A percentile compares a stretch with the other conserved stretches of the same genome.
Evolutionary conservation across 2,329 filamentous ascomycete genomes (phyloP).

Genomic region (Xylogone sp.): DNA sequence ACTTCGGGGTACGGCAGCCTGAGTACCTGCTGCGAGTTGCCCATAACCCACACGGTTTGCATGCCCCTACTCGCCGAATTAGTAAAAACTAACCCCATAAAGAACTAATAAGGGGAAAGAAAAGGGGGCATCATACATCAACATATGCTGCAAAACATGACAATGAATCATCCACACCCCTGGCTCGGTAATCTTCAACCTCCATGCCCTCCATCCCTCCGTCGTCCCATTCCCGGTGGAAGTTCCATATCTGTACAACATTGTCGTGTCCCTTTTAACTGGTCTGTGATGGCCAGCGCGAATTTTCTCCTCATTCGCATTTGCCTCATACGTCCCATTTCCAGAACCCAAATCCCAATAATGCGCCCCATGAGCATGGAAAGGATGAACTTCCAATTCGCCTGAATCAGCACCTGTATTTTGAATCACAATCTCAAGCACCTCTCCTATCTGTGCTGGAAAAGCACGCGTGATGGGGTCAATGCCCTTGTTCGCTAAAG

Average conservation of each 20-base stretch:
- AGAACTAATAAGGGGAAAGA: neutral
- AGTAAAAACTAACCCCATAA: neutral
- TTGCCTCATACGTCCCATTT: slow-evolving; percentile 36
- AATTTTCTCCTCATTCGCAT: slow-evolving; percentile 32
- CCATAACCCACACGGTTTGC: slow-evolving; percentile 34
- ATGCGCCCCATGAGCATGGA: slow-evolving; percentile 38
- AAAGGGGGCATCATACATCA: slow-evolving; percentile 41
- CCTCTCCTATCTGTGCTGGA: slow-evolving; percentile 38
- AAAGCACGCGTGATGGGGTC: slow-evolving; percentile 35
- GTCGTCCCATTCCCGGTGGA: slow-evolving; percentile 29
- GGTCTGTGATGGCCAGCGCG: neutral
- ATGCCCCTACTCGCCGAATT: slow-evolving; percentile 27
- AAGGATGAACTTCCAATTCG: slow-evolving; percentile 36
- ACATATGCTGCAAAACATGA: slow-evolving; percentile 44
- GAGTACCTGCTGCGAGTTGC: slow-evolving; percentile 23
- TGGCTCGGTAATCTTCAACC: slow-evolving; percentile 40
- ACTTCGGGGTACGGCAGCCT: slow-evolving; percentile 20
- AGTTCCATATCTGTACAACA: slow-evolving; percentile 40
- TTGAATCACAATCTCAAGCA: slow-evolving; percentile 38
- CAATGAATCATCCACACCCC: slow-evolving; percentile 50
- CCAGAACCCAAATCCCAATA: slow-evolving; percentile 38
- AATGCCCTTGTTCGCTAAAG: slow-evolving; percentile 34
- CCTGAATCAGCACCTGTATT: slow-evolving; percentile 30
- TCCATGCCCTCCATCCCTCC: slow-evolving; percentile 47
- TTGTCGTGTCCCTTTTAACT: slow-evolving; percentile 31